Base-by-base conservation (phyloP, 2,329 filamentous ascomycete genomes). In the Hymenoscyphus repandus region DNA sequence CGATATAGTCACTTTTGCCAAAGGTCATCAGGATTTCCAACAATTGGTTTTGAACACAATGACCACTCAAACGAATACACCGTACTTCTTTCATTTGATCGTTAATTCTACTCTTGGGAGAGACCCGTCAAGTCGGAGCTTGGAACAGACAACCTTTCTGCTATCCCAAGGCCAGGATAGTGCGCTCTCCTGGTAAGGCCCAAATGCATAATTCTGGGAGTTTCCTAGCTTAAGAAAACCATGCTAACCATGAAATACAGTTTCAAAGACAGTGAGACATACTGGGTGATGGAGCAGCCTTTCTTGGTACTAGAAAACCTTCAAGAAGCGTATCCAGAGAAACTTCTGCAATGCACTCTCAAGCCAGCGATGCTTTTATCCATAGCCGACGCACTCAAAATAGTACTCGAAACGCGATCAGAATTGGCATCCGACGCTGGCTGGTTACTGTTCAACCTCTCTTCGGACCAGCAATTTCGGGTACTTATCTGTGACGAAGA, bases 301-400 rank as follows among this genome's bases (percentile, higher is more conserved):
- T 43, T 27, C 22, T 10, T 31, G 13, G 27, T 31, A 13, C 2
- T 12, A 13, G 27, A 43, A 15, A 10, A 43, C 7, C 40, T 43
- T 10, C 40, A 43, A 13, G 27, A 13, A 43, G 22, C 43, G 11
- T 36, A 45, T 18, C 43, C 31, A 17, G 43, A 45, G 11, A 7
- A 27, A n/a, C 17, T 45, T 9, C 9, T 34, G 13, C 11, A 9
- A 4, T 34, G n/a, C 12, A 9, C 27, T 17, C 12, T 34, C n/a
- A 45, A 45, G 22, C 43, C 43, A 12, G 18, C 43, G 7, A 45
- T 34, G 15, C 27, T 45, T 3, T 18, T 45, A 33, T 45, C 43
- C 13, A n/a, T 45, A 5, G 27, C 31, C 10, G 7, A 12, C 12
- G 31, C 30, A 17, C 15, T 45, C 12, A 30, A 36, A 17, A 36